Base-by-base conservation (phyloP, 331 rosid species). In the Pyrus hybrid region DNA sequence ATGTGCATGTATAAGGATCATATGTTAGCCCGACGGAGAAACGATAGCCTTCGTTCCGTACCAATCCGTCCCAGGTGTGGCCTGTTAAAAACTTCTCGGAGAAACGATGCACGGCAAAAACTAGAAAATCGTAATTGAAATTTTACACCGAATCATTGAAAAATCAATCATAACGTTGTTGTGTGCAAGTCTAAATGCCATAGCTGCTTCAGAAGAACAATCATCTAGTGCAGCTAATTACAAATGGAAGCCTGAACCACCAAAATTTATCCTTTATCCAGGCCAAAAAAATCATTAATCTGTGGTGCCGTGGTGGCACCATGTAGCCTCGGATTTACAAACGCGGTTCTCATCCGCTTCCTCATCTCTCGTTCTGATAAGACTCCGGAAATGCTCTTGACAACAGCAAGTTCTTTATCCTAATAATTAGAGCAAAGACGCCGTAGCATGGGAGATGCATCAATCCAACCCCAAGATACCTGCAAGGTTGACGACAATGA, bases 381-480 rank as follows among this genome's bases (percentile, higher is more conserved):
- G 95, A 86, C 26, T 70, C 81, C 4, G 92, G 86, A 75, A 87
- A 86, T 28, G 77, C 25, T 83, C 71, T 86, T 57, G 90, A 79
- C 74, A 90, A 53, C 81, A 84, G 65, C 43, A 64, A 11, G 25
- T 84, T 75, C 82, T 94, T 94, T 73, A 89, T 60, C 85, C 80
- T 86, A 76, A 90, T 61, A 47, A 86, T 45, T 56, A 92, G 77
- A 62, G 92, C 96, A 71, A 82, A 87, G 63, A 66, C 26, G 21
- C 86, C 88, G 56, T 82, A 94, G 83, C 93, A 94, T 43, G 99
- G 99, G 67, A 94, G 37, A 63, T 88, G 93, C 84, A 83, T 28
- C 71, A 89, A 8, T 43, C 99, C 97, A 43, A 94, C 91, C 22
- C 82, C 91, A 1, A 83, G 8, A 85, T 94, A 94, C 99, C 99